phyloP scores from a whole-genome alignment of 306 rosid species.

The Arachis hypogaea region DNA sequence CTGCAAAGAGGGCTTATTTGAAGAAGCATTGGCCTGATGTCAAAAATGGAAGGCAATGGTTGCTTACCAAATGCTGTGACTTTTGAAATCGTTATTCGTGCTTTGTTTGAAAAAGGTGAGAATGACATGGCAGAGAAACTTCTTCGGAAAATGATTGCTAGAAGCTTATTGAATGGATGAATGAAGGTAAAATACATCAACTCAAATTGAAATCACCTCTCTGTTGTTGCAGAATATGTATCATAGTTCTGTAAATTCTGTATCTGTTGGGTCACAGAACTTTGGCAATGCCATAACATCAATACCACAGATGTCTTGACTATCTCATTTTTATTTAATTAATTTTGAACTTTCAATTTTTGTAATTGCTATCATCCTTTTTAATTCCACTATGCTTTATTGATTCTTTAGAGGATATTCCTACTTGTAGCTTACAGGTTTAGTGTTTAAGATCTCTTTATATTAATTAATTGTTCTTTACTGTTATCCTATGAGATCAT shows the following conservation, averaged over 20 bases:
- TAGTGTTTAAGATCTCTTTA: too few species aligned
- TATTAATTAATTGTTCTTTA: too few species aligned
- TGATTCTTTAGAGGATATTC: too few species aligned
- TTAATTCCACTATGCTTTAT: too few species aligned
- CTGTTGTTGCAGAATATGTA: neutral
- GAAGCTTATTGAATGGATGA: neutral
- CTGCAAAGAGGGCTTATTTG: neutral
- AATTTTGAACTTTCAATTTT: too few species aligned
- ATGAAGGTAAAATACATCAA: neutral
- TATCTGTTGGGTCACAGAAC: too few species aligned
- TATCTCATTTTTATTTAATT: neutral
- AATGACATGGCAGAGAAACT: neutral
- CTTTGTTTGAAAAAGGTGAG: neutral
- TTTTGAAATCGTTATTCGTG: neutral
- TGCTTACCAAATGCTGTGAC: neutral
- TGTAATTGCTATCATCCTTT: too few species aligned
- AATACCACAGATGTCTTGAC: neutral
- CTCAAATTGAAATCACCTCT: neutral
- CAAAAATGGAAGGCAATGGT: conserved; percentile 11
- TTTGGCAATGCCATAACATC: neutral
- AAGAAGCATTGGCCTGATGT: neutral
- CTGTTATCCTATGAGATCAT: too few species aligned
- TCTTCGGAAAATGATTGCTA: conserved; percentile 3
- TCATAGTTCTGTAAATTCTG: neutral
- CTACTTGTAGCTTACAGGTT: too few species aligned